phyloP scores from a whole-genome alignment of 1,284 basidiomycete species.

The Anthracocystis setariae region DNA sequence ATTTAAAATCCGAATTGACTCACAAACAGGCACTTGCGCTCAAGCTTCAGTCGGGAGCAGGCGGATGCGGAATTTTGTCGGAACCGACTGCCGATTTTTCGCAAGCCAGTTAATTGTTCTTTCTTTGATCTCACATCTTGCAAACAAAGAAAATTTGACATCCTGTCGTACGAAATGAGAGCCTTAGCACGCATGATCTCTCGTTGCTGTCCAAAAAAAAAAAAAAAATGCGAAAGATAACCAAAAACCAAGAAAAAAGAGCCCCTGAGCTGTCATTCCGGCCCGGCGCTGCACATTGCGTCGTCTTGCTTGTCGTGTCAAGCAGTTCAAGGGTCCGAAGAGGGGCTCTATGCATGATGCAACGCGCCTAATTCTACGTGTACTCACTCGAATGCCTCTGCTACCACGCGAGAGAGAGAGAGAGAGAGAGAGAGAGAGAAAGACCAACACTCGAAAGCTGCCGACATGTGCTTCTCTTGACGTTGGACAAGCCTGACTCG shows the following conservation, averaged over 20 bases:
- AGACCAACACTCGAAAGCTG: no score
- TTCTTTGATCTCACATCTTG: no score
- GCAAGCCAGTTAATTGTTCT: no score
- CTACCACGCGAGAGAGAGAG: no score
- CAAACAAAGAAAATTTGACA: no score
- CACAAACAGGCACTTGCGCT: constrained; percentile 5
- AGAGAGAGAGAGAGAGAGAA: no score
- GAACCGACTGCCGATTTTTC: constrained; percentile 11
- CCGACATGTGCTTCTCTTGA: no score
- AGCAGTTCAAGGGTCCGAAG: neutral
- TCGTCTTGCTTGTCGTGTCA: neutral
- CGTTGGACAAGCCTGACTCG: no score
- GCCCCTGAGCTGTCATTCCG: constrained; percentile 17
- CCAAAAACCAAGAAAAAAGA: neutral
- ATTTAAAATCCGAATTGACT: constrained; percentile 26
- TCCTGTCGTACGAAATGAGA: neutral
- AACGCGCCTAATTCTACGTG: neutral
- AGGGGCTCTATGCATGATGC: constrained; percentile 33
- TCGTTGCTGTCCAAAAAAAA: no score
- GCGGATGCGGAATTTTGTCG: constrained; percentile 20
- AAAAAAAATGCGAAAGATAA: constrained; percentile 1
- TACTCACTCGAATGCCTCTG: no score
- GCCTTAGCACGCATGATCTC: no score
- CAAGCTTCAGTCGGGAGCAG: constrained; percentile 16
- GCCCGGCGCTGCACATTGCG: neutral